Base-by-base conservation (phyloP, 2,329 filamentous ascomycete species). In the Aspergillus clavatus region DNA sequence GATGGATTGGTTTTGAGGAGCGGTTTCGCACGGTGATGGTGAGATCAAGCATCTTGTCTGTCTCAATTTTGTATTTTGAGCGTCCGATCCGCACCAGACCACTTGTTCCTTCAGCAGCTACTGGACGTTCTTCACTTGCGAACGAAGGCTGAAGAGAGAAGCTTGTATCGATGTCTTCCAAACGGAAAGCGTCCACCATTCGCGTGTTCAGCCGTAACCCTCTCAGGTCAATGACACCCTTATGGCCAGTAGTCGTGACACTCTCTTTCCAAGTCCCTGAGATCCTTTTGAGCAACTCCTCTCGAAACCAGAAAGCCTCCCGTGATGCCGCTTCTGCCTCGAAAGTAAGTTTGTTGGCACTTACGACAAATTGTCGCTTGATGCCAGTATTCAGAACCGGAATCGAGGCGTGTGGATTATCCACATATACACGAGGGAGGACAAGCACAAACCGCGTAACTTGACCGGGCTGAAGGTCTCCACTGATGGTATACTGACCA, bases 281-380 rank as follows among this genome's bases (percentile, higher is more conserved):
- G 7, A 95, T 70, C 33, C 76, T 74, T 48, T 85, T 83, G 3
- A 96, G 76, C 2, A 96, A 77, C 60, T 81, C 82, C 64, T 95
- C 87, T 12, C 89, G 81, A 65, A 89, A 95, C 90, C 90, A 96
- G 64, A 96, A 96, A 0, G 84, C 82, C 68, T 95, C 89, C 41
- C 90, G 78, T 48, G 78, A 85, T 10, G 82, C 79, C 26, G 86
- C 80, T 68, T 96, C 90, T 35, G 79, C 80, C 52, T 93, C 88
- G 0, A 88, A 86, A 0, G 86, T 84, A 45, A 90, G 81, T 57
- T 87, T 87, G 60, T 81, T 83, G 12, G 83, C 80, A 66, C 86
- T 93, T 35, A 95, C 87, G 23, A 96, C 87, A 58, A 95, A 96
- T 61, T 96, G 90, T n/a, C 89, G 80, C 60, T 89, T 85, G n/a